These are phyloP conservation scores for Eucalyptus regnans DNA, from an alignment of 345 rosid species.

Conservation along the genomic window DNA sequence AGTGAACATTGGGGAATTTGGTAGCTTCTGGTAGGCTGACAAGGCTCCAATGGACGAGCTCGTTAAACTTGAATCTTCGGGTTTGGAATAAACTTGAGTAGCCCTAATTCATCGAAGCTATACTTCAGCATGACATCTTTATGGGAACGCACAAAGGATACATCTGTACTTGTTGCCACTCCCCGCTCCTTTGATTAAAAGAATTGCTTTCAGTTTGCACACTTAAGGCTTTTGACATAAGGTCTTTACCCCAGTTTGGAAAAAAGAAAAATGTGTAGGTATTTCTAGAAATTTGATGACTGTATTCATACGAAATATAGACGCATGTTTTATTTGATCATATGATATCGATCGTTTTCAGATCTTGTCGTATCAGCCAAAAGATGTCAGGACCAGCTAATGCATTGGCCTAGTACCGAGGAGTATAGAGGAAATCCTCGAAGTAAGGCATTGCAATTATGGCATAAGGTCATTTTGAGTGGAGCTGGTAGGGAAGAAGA, in stretches of 20 bases:
- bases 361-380: too few relatives aligned
- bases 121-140: neutral
- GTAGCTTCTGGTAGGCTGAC: neutral
- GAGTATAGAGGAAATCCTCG: too few relatives aligned
- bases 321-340: too few relatives aligned
- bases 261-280: neutral
- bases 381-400: too few relatives aligned
- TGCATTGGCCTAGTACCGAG: too few relatives aligned
- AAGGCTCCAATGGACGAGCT: neutral
- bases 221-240: neutral
- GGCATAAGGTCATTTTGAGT: too few relatives aligned
- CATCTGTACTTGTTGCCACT: neutral
- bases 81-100: neutral
- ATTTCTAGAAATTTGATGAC: neutral
- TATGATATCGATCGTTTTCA: too few relatives aligned
- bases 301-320: too few relatives aligned
- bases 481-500: too few relatives aligned
- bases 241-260: neutral
- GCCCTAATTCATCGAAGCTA: neutral
- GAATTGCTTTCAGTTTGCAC: too few relatives aligned
- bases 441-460: too few relatives aligned
- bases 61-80: neutral
- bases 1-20: neutral
- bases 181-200: too few relatives aligned
- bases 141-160: neutral